phyloP scores from a whole-genome alignment of 257 asterid species.

The Buddleja alternifolia region DNA sequence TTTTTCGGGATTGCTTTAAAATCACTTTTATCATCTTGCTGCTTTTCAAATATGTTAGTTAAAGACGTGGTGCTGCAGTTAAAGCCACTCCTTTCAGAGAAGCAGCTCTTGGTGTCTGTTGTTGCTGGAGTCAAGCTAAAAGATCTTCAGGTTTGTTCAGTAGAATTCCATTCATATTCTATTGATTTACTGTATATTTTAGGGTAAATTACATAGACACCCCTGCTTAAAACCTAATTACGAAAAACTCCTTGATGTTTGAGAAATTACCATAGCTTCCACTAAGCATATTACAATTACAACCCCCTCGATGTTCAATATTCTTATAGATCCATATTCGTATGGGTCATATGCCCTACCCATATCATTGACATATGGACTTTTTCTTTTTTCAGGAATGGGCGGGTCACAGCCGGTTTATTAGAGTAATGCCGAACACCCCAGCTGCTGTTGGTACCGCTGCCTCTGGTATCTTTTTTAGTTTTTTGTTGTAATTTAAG shows the following conservation, averaged over 20 bases:
- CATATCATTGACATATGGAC: neutral
- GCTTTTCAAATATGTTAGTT: slow-evolving; percentile 45
- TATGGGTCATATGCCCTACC: neutral
- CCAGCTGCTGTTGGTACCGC: slow-evolving; percentile 92
- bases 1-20: neutral
- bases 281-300: no score
- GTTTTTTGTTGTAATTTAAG: slow-evolving; percentile 1
- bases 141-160: slow-evolving; percentile 80
- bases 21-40: slow-evolving; percentile 5
- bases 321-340: neutral
- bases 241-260: no score
- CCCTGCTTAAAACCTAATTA: no score
- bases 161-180: slow-evolving; percentile 4
- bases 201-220: neutral
- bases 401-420: slow-evolving; percentile 82
- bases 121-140: slow-evolving; percentile 90
- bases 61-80: slow-evolving; percentile 69
- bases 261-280: no score
- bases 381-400: slow-evolving; percentile 62
- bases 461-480: slow-evolving; percentile 66
- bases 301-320: neutral
- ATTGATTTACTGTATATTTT: neutral
- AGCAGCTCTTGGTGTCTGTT: slow-evolving; percentile 85
- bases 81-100: slow-evolving; percentile 68
- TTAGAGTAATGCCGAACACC: slow-evolving; percentile 94